Conservation (phyloP, 257 asterid species). For the Rauvolfia tetraphylla region DNA sequence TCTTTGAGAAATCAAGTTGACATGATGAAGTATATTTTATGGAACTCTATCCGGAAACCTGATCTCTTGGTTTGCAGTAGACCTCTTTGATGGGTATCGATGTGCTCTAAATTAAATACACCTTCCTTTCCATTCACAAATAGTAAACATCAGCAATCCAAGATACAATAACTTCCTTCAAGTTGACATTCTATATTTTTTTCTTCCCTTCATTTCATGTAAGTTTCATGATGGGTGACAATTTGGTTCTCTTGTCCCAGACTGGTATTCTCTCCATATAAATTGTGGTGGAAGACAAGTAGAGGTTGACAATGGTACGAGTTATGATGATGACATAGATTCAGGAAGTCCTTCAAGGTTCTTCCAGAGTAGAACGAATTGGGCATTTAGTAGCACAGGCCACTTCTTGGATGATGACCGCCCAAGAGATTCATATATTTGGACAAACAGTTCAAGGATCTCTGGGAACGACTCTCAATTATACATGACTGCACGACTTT, state of each 20-base stretch:
- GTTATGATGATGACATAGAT: conserved; percentile 20
- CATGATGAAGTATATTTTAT: not conserved
- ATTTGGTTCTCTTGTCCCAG: conserved; percentile 28
- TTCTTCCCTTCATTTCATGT: not conserved
- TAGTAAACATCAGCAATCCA: not conserved
- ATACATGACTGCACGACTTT: conserved; percentile 21
- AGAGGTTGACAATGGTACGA: not conserved
- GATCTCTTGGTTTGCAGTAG: not conserved
- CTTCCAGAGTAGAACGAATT: conserved; percentile 13
- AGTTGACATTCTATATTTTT: not conserved
- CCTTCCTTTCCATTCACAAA: not conserved
- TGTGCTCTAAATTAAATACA: not conserved
- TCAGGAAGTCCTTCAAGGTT: conserved; percentile 25
- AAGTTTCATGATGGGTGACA: not conserved
- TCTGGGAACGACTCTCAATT: conserved; percentile 14
- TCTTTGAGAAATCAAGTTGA: not conserved
- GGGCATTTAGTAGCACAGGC: conserved; percentile 42
- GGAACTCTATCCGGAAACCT: not conserved
- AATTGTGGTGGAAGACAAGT: conserved; percentile 52
- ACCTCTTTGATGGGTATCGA: not conserved
- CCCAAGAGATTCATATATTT: conserved; percentile 9
- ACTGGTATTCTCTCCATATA: conserved; percentile 37
- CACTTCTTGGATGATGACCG: conserved; percentile 22
- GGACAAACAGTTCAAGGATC: conserved; percentile 13
- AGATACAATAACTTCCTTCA: not conserved